A percentile compares a stretch with the other conserved stretches of the same genome.
Evolutionary conservation across 1,284 basidiomycete species (phyloP).

Genomic region (Rhizoctonia solani): DNA sequence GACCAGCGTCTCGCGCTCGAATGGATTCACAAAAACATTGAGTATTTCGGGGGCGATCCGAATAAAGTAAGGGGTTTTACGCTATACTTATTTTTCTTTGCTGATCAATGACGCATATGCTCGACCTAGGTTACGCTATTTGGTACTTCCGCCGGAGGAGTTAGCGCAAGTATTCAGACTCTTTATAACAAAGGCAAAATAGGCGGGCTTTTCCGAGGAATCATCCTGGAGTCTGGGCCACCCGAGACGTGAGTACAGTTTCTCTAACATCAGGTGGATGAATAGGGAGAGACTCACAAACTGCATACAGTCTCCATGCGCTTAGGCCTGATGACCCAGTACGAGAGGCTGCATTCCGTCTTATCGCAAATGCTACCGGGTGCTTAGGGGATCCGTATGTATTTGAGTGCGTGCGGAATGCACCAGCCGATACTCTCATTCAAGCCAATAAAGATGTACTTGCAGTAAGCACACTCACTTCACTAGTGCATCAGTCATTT

Average conservation of each 20-base stretch:
- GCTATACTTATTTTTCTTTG: not conserved
- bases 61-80: constrained; percentile 41
- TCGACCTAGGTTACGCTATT: constrained; percentile 36
- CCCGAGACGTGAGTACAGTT: constrained; percentile 19
- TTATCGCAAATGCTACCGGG: not conserved
- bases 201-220: constrained; percentile 32
- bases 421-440: not conserved
- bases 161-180: constrained; percentile 39
- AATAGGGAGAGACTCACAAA: not conserved
- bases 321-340: constrained; percentile 2
- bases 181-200: constrained; percentile 37
- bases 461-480: not conserved
- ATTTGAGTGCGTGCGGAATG: constrained; percentile 9
- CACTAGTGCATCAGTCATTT: not conserved
- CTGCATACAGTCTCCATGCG: no score
- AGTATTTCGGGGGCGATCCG: constrained; percentile 52
- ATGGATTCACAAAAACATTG: constrained; percentile 54
- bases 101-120: no score
- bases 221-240: constrained; percentile 37
- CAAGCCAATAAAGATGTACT: not conserved
- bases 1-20: constrained; percentile 52
- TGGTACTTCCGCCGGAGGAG: constrained; percentile 44
- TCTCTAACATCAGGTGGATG: no score
- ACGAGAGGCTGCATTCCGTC: not conserved
- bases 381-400: not conserved